These are phyloP conservation scores for Candida alai DNA, from an alignment of 805 yeast species.

Conservation along the genomic window DNA sequence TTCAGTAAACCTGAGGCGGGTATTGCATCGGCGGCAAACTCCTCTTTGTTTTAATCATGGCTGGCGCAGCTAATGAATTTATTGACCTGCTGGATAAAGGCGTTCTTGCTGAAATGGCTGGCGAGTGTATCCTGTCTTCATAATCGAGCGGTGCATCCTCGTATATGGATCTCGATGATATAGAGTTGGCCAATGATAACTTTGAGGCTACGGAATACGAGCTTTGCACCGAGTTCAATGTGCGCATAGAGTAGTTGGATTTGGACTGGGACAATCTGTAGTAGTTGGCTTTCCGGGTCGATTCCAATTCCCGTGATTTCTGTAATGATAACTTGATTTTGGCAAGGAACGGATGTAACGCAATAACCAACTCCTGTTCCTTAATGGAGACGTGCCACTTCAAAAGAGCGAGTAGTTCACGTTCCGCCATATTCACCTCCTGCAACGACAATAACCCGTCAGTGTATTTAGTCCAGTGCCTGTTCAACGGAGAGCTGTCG, in stretches of 20 bases:
- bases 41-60: constrained; percentile 7
- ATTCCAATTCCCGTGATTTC: constrained; percentile 23
- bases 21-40: background rate
- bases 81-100: constrained; percentile 13
- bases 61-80: constrained; percentile 3
- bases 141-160: too few species aligned
- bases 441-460: constrained; percentile 71
- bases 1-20: too few species aligned
- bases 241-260: constrained; percentile 8
- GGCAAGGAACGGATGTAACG: constrained; percentile 69
- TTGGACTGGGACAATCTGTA: constrained; percentile 25
- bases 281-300: constrained; percentile 23
- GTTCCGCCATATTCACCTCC: constrained; percentile 88
- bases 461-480: constrained; percentile 94
- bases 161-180: constrained; percentile 8
- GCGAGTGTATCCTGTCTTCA: too few species aligned
- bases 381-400: constrained; percentile 81
- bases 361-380: constrained; percentile 63
- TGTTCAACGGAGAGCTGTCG: constrained; percentile 92
- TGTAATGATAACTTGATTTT: constrained; percentile 60
- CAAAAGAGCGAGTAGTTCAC: constrained; percentile 76
- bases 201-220: constrained; percentile 14
- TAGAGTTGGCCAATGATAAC: constrained; percentile 14
- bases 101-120: too few species aligned
- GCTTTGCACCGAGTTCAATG: constrained; percentile 11